A percentile compares a stretch with the other conserved stretches of the same genome.
phyloP scores from a whole-genome alignment of 176 grass and related monocot genomes.

The Ampelocalamus luodianensis region DNA sequence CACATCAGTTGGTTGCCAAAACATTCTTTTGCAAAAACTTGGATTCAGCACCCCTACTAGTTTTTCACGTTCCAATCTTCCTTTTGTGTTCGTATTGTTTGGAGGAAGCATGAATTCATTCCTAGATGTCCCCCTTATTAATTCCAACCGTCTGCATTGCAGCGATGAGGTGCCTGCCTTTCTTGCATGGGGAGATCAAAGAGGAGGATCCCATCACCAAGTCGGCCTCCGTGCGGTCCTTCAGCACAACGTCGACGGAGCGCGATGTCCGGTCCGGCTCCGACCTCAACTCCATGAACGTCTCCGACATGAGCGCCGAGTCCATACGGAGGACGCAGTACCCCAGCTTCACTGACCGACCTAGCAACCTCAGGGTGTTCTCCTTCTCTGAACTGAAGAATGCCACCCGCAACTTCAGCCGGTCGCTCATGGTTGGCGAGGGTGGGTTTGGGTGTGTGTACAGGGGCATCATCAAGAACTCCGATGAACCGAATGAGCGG shows the following conservation, averaged over 20 bases:
- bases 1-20: neutral
- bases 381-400: slow-evolving; percentile 78
- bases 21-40: neutral
- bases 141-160: slow-evolving; percentile 26
- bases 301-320: slow-evolving; percentile 56
- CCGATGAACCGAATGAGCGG: slow-evolving; percentile 49
- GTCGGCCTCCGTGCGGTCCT: slow-evolving; percentile 67
- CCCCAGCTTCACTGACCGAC: slow-evolving; percentile 81
- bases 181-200: slow-evolving; percentile 54
- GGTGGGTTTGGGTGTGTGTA: slow-evolving; percentile 95
- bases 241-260: slow-evolving; percentile 76
- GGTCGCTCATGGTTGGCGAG: slow-evolving; percentile 91
- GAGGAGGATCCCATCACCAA: slow-evolving; percentile 32
- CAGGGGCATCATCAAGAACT: slow-evolving; percentile 68
- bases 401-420: slow-evolving; percentile 87
- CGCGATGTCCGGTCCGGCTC: slow-evolving; percentile 71
- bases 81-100: neutral
- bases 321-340: slow-evolving; percentile 72
- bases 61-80: neutral
- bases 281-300: slow-evolving; percentile 67
- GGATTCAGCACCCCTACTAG: neutral
- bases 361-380: slow-evolving; percentile 84
- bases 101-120: neutral
- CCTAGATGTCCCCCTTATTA: neutral
- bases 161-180: slow-evolving; percentile 77